phyloP scores from a whole-genome alignment of 208 protist species.

The Phytomonas sp. region DNA sequence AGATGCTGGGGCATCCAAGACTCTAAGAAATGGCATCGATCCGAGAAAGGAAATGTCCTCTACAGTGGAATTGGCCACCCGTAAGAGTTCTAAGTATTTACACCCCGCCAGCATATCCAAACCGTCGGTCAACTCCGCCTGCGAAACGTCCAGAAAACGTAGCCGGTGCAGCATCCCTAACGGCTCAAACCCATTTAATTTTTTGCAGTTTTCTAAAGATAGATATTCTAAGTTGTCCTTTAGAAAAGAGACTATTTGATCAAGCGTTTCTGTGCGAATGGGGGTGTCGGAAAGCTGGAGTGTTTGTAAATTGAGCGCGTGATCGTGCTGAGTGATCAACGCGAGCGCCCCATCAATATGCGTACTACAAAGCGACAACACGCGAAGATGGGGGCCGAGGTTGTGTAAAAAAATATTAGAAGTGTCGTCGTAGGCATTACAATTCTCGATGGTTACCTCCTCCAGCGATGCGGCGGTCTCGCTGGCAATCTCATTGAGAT shows the following conservation, averaged over 20 bases:
- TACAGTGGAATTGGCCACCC: conserved; percentile 48
- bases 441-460: conserved; percentile 65
- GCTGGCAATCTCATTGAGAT: conserved; percentile 51
- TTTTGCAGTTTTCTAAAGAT: conserved; percentile 50
- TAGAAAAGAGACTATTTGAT: conserved; percentile 33
- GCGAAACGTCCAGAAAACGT: conserved; percentile 73
- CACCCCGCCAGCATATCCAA: conserved; percentile 40
- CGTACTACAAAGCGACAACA: conserved; percentile 47
- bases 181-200: conserved; percentile 37
- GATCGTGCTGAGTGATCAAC: conserved; percentile 21
- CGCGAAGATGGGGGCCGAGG: conserved; percentile 34
- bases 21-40: conserved; percentile 32
- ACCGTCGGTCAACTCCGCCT: conserved; percentile 36
- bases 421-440: conserved; percentile 66
- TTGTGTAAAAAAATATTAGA: conserved; percentile 47
- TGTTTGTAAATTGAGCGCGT: conserved; percentile 25
- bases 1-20: conserved; percentile 57
- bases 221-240: conserved; percentile 46
- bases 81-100: conserved; percentile 59
- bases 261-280: conserved; percentile 49
- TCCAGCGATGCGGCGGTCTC: conserved; percentile 49
- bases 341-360: conserved; percentile 47
- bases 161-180: conserved; percentile 37
- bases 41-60: conserved; percentile 58
- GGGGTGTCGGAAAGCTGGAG: conserved; percentile 47